Evolutionary conservation across 257 asterid species (phyloP).

Genomic region (Galeopsis tetrahit): DNA sequence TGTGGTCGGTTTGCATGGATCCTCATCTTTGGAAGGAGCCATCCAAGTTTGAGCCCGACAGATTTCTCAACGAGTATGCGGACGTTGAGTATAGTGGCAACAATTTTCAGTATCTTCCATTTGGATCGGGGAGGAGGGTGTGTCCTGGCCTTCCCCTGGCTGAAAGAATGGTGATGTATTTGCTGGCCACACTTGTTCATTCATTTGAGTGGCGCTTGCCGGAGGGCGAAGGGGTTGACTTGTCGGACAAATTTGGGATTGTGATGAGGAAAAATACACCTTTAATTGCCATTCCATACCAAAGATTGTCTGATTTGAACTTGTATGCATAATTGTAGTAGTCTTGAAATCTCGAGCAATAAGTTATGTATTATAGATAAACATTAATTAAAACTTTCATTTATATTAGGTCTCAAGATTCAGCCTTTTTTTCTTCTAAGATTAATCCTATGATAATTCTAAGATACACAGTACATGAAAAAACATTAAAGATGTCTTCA

Average conservation of each 20-base stretch:
- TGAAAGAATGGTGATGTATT: not conserved
- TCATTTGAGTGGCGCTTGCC: conserved; percentile 14
- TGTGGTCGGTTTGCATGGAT: conserved; percentile 13
- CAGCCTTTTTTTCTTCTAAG: too few species aligned
- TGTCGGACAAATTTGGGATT: conserved; percentile 15
- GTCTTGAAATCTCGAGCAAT: too few species aligned
- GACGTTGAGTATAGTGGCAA: not conserved
- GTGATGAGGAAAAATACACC: conserved; percentile 21
- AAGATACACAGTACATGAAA: too few species aligned
- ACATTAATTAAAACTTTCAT: too few species aligned
- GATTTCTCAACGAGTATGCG: not conserved
- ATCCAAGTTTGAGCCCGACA: not conserved
- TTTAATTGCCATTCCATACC: not conserved
- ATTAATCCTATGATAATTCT: too few species aligned
- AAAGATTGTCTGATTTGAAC: not conserved
- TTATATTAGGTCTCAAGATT: too few species aligned
- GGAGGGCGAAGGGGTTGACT: not conserved
- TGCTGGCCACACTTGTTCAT: conserved; percentile 5
- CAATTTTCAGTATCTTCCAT: not conserved
- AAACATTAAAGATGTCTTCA: not conserved
- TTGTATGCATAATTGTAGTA: not conserved
- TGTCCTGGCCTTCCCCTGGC: conserved; percentile 10
- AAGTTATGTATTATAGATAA: too few species aligned
- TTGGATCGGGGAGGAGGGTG: conserved; percentile 7
- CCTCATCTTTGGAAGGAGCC: conserved; percentile 3